These are phyloP conservation scores for Crucihimalaya himalaica DNA, from an alignment of 345 rosid genomes.

Conservation along the genomic window DNA sequence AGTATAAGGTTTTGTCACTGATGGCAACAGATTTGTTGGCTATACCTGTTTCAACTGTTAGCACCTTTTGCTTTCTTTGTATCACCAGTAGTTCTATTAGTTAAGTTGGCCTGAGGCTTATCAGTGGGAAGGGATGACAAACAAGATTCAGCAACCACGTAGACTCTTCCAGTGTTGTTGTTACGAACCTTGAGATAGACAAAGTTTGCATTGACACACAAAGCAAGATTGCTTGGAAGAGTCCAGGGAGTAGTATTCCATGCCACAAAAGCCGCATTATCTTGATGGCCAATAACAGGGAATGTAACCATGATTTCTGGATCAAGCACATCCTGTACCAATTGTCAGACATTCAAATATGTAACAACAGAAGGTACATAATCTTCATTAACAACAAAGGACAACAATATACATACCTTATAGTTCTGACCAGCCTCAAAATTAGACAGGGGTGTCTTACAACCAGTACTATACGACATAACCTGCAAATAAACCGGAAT, in stretches of 20 bases:
- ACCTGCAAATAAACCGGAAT: slow-evolving; percentile 51
- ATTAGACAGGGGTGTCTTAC: slow-evolving; percentile 84
- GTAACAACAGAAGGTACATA: not conserved
- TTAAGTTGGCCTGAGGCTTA: slow-evolving; percentile 58
- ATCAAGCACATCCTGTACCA: slow-evolving; percentile 70
- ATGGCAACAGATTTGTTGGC: too few species aligned
- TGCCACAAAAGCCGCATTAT: slow-evolving; percentile 80
- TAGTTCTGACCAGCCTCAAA: slow-evolving; percentile 87
- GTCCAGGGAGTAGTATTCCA: slow-evolving; percentile 99
- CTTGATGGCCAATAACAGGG: slow-evolving; percentile 78
- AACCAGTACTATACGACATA: slow-evolving; percentile 96
- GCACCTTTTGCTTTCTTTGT: slow-evolving; percentile 64
- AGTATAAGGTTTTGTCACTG: too few species aligned
- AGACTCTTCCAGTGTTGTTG: slow-evolving; percentile 68
- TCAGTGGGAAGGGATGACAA: slow-evolving; percentile 73
- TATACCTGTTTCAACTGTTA: too few species aligned
- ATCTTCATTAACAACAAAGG: not conserved
- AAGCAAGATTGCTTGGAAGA: slow-evolving; percentile 92
- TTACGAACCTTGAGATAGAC: slow-evolving; percentile 80
- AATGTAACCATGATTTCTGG: slow-evolving; percentile 80
- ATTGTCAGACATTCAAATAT: slow-evolving; percentile 8
- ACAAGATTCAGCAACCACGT: slow-evolving; percentile 83
- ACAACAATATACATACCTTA: slow-evolving; percentile 48
- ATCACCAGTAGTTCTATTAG: slow-evolving; percentile 53
- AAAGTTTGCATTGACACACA: slow-evolving; percentile 81